Evolutionary conservation across 768 basidiomycete genomes (phyloP).

Genomic region (Asterophora lycoperdoides): DNA sequence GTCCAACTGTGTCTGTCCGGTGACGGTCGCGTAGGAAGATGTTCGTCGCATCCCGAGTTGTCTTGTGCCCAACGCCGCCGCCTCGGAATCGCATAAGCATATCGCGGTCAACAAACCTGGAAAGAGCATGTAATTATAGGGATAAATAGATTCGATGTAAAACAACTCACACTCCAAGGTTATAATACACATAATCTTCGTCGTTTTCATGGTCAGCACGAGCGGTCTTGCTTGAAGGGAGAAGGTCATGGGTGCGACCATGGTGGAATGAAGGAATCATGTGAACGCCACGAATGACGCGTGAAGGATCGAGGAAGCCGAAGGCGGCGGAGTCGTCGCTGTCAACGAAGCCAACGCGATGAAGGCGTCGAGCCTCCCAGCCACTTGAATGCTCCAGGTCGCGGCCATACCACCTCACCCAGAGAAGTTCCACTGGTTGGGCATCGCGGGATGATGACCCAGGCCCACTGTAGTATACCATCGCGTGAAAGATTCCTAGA

Average conservation of each 20-base stretch:
- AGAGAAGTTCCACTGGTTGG: constrained; percentile 10
- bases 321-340: constrained; percentile 21
- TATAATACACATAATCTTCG: too few species aligned
- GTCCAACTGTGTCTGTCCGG: too few species aligned
- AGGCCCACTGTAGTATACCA: constrained; percentile 14
- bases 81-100: too few species aligned
- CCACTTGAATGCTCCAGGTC: constrained; percentile 4
- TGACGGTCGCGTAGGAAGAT: too few species aligned
- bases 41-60: too few species aligned
- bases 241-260: neutral
- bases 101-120: neutral
- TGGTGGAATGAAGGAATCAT: constrained; percentile 29
- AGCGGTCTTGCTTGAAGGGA: neutral
- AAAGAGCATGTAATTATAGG: too few species aligned
- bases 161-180: constrained; percentile 1
- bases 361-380: constrained; percentile 6
- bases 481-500: constrained; percentile 23
- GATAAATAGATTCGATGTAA: neutral
- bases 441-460: constrained; percentile 20
- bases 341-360: constrained; percentile 20
- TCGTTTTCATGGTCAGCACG: constrained; percentile 1
- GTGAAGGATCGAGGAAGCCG: too few species aligned
- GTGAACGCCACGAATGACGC: too few species aligned
- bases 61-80: too few species aligned
- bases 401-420: constrained; percentile 29